phyloP scores from a whole-genome alignment of 805 yeast genomes.

The Lipomyces yamadae region DNA sequence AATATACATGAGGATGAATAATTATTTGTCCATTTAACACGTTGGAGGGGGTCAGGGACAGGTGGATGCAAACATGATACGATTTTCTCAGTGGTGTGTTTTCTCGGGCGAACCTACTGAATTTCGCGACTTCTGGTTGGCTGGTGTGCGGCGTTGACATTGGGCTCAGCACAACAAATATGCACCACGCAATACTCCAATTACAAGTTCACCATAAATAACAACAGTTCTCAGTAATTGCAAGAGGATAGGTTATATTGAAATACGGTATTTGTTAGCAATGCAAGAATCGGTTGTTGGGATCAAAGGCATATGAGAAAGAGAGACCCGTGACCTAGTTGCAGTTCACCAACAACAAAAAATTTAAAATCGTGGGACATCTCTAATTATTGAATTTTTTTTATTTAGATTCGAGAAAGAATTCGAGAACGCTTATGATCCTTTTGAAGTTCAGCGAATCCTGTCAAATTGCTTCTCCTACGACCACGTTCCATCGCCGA shows the following conservation, averaged over 20 bases:
- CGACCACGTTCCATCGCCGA: constrained; percentile 98
- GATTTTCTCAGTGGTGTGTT: background rate
- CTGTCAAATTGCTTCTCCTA: constrained; percentile 97
- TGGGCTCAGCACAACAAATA: background rate
- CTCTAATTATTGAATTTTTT: background rate
- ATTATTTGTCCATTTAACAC: too few relatives aligned
- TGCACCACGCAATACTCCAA: background rate
- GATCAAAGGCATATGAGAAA: too few relatives aligned
- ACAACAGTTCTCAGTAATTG: background rate
- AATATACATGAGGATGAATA: background rate
- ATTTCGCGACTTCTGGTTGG: constrained; percentile 33
- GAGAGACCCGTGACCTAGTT: background rate
- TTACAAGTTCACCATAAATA: background rate
- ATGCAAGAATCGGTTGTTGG: background rate
- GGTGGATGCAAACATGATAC: background rate
- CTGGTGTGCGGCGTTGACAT: constrained; percentile 5
- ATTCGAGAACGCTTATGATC: constrained; percentile 89
- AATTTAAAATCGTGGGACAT: background rate
- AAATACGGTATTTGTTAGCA: background rate
- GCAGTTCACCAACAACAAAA: background rate
- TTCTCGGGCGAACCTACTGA: background rate
- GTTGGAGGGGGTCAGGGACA: too few relatives aligned
- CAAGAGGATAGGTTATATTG: background rate
- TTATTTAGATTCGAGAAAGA: constrained; percentile 81
- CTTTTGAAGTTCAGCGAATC: constrained; percentile 87